Evolutionary conservation across 108 stramenopile genomes (phyloP).

Genomic region (Stephanodiscus minutulus): DNA sequence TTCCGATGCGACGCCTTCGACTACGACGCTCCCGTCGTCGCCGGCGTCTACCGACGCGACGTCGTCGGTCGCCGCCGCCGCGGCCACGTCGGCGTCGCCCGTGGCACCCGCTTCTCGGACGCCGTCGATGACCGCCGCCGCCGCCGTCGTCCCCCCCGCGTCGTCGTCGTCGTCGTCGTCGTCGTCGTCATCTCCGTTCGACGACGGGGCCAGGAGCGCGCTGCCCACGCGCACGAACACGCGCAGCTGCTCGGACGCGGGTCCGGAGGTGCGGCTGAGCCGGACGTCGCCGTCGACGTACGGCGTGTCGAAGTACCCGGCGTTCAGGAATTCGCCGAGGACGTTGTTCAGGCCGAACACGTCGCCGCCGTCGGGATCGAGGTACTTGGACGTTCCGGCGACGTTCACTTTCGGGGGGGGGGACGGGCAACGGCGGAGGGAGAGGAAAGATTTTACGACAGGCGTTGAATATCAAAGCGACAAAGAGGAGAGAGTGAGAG

Average conservation of each 20-base stretch:
- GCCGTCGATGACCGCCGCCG: no score
- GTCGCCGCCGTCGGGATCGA: constrained; percentile 70
- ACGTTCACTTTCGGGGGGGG: constrained; percentile 72
- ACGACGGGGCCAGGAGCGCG: no score
- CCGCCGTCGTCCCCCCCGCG: no score
- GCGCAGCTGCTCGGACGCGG: constrained; percentile 68
- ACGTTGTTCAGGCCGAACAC: constrained; percentile 63
- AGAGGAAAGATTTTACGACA: neutral
- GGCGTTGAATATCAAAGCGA: neutral
- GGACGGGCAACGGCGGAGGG: constrained; percentile 4
- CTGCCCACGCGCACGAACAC: constrained; percentile 60
- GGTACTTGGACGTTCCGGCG: constrained; percentile 63
- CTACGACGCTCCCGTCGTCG: no score
- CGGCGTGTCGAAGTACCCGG: constrained; percentile 74
- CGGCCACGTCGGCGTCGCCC: no score
- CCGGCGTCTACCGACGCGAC: no score
- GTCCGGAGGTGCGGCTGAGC: constrained; percentile 64
- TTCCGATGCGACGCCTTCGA: no score
- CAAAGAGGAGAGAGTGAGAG: neutral
- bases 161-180: no score
- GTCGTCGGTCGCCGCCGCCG: no score
- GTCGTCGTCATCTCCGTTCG: no score
- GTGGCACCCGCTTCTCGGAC: no score
- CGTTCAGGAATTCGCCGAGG: constrained; percentile 63
- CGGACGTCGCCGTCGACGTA: constrained; percentile 72